phyloP scores from a whole-genome alignment of 1,139 yeast species.

The Nakaseomyces bracarensis region DNA sequence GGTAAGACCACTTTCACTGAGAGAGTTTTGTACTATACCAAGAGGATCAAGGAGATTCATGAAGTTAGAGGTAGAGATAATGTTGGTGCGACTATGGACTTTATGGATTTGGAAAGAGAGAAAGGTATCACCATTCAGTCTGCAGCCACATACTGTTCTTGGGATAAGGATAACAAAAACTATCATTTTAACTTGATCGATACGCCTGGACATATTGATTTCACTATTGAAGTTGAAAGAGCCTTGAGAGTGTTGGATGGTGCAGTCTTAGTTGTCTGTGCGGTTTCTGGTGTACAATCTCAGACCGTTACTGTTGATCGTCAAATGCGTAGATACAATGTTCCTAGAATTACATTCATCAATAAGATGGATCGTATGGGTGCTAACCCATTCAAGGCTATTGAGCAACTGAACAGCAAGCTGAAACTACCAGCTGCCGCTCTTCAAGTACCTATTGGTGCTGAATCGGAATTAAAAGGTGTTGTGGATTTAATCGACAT shows the following conservation, averaged over 20 bases:
- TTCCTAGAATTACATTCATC: constrained; percentile 91
- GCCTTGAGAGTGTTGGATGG: constrained; percentile 96
- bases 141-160: constrained; percentile 96
- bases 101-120: constrained; percentile 95
- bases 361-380: constrained; percentile 99
- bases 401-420: constrained; percentile 80
- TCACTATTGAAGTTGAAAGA: constrained; percentile 96
- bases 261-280: constrained; percentile 96
- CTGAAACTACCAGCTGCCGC: constrained; percentile 95
- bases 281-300: constrained; percentile 96
- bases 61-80: constrained; percentile 97
- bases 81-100: constrained; percentile 98
- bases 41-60: constrained; percentile 94
- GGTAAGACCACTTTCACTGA: constrained; percentile 97
- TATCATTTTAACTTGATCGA: constrained; percentile 92
- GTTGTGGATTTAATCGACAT: constrained; percentile 85
- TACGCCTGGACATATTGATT: constrained; percentile 97
- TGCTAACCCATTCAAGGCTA: constrained; percentile 90
- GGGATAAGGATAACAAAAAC: constrained; percentile 65
- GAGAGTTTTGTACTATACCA: constrained; percentile 92
- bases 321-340: constrained; percentile 97
- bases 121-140: constrained; percentile 97
- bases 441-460: constrained; percentile 93
- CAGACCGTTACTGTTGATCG: constrained; percentile 98
- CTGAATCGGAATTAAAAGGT: constrained; percentile 77